Evolutionary conservation across 139 green algal genomes (phyloP).

Genomic region (Diplosphaera chodatii): DNA sequence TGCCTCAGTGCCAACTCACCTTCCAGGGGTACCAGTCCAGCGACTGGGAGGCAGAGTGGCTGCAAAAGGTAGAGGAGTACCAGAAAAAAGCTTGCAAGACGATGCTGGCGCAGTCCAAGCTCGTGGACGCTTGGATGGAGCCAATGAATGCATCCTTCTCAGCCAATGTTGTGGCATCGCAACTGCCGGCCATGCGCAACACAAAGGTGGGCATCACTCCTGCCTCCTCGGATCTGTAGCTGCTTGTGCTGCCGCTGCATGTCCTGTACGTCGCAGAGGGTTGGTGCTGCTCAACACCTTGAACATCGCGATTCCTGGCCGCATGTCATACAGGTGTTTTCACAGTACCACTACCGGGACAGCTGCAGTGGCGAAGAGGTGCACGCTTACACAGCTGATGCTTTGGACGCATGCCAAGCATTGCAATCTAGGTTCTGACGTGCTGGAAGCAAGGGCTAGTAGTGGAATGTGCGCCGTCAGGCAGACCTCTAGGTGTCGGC

Average conservation of each 20-base stretch:
- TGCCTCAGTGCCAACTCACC: neutral
- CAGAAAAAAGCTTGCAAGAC: neutral
- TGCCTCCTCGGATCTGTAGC: too few species aligned
- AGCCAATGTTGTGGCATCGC: neutral
- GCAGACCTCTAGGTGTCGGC: too few species aligned
- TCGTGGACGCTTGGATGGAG: neutral
- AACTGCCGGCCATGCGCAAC: neutral
- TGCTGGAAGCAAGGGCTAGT: too few species aligned
- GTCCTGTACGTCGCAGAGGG: too few species aligned
- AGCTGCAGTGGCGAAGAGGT: neutral
- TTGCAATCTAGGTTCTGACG: too few species aligned
- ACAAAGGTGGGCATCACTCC: neutral
- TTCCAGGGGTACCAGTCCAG: neutral
- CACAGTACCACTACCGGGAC: neutral
- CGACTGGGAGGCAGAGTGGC: neutral
- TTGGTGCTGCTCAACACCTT: too few species aligned
- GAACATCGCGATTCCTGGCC: too few species aligned
- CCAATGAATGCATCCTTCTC: neutral
- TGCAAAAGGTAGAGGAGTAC: neutral
- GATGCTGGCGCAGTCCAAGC: neutral
- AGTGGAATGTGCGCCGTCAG: too few species aligned
- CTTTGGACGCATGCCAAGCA: too few species aligned
- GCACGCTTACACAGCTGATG: too few species aligned
- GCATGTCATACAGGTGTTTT: neutral
- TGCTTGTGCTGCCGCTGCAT: too few species aligned